Conservation (phyloP, 441 rosid genomes). For the Daphne laureola region DNA sequence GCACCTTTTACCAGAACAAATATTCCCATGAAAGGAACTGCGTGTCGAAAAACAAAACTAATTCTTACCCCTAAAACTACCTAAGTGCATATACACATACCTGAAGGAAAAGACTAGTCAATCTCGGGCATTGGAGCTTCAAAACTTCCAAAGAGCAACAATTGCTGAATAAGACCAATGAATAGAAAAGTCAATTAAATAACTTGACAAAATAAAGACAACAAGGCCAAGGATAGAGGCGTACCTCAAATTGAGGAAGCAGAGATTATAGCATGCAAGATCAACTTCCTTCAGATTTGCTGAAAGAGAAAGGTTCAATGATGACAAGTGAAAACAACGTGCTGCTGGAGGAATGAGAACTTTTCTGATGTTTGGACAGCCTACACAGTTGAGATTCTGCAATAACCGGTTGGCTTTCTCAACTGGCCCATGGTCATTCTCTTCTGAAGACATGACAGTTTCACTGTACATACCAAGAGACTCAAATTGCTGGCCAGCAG, state of each 20-base stretch:
- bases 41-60: not conserved
- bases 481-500: constrained; percentile 33
- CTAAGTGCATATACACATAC: constrained; percentile 24
- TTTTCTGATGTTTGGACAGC: constrained; percentile 85
- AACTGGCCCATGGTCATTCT: constrained; percentile 23
- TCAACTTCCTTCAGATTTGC: constrained; percentile 84
- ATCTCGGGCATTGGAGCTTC: constrained; percentile 75
- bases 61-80: not conserved
- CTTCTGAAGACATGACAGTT: constrained; percentile 18
- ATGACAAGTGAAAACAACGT: constrained; percentile 61
- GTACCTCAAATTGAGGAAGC: constrained; percentile 82
- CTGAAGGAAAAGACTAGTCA: constrained; percentile 93
- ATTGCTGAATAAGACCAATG: constrained; percentile 40
- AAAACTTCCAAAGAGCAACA: constrained; percentile 77
- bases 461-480: constrained; percentile 21
- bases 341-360: constrained; percentile 77
- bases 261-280: constrained; percentile 60
- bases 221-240: constrained; percentile 2
- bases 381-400: constrained; percentile 87
- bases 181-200: constrained; percentile 9
- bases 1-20: not conserved
- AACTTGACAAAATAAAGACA: constrained; percentile 6
- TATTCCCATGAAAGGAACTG: not conserved
- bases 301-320: constrained; percentile 82
- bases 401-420: constrained; percentile 62